Base-by-base conservation (phyloP, 768 basidiomycete species). In the Mycena metata region DNA sequence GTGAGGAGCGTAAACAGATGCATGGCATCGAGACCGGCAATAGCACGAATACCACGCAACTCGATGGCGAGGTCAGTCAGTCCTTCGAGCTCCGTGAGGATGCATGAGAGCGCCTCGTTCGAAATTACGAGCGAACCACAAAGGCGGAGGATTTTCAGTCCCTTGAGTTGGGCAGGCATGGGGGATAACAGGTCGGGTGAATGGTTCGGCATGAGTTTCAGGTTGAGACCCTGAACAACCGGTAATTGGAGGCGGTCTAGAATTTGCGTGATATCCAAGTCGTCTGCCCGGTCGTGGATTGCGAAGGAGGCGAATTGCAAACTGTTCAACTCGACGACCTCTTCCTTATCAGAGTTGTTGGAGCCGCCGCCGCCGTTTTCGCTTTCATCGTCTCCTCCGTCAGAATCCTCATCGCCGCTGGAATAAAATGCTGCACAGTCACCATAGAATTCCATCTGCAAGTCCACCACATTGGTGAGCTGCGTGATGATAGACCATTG, bases 121-220 rank as follows among this genome's bases (percentile, higher is more conserved):
- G 64, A 65, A 11, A 65, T 50, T 6, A 16, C n/a, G 15, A 49
- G 10, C 47, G 21, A 6, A 6, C 55, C 47, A 19, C 55, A 65
- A 8, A 65, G 64, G 1, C 55, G 47, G 11, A 65, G 36, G 47
- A 50, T 49, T 26, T 41, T 65, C 8, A 65, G 55, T 23, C 23
- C 13, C 47, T 64, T 55, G 46, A 64, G 36, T 43, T 56, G 54
- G 8, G 16, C 24, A 4, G 54, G 63, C 35, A 64, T 17, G 35
- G 61, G 51, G 8, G 12, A 23, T n/a, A 63, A 26, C 23, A 35
- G 15, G 26, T 41, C 23, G 23, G 23, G 12, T 10, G 17, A 17
- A 35, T 59, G 57, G 45, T n/a, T 5, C 43, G 5, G 17, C 59
- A 5, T 1, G 33, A 64, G 16, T 13, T 46, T 36, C 43, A 64